Base-by-base conservation (phyloP, 345 rosid species). In the Lepidium aucheri region DNA sequence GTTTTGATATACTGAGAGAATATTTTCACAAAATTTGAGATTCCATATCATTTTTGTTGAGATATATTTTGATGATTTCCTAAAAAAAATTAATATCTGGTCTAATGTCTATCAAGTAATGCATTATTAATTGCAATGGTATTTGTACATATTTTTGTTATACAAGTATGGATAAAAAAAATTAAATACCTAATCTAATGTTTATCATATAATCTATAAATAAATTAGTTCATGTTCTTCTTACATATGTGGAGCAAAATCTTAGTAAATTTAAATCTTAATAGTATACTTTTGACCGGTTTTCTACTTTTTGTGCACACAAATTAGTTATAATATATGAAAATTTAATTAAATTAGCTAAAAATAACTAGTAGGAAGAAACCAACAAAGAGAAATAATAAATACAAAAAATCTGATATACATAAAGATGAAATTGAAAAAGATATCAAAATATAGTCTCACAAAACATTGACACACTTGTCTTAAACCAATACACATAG, bases 401-500 rank as follows among this genome's bases (percentile, higher is more conserved):
- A 59, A 17, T 60, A 59, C 28, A 73, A n/a, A 58, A 73, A 22
- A 59, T 73, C 68, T 73, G 44, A 53, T 51, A 43, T 34, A 35
- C 66, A 17, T 73, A 73, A 72, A 65, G 61, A 65, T 24, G 36
- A 41, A 57, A 44, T n/a, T 18, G 47, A 46, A 70, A 54, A 55
- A 72, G 60, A 57, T 46, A 65, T 47, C 39, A 56, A 64, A 72
- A 26, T 57, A 34, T 57, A 34, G 46, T 72, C 15, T 53, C 28
- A 43, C 53, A 51, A 49, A 51, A 58, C 47, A 42, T 58, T 22
- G 40, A 50, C 40, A 57, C 53, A 64, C 38, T 72, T 65, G 63
- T 43, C 41, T 62, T 20, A 62, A 28, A 28, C 69, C 35, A 18
- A 46, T 42, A 59, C 61, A 57, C 16, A 59, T 47, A 18, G 0